Conservation (phyloP, 495 filamentous ascomycete genomes). For the Parmelia sp. region DNA sequence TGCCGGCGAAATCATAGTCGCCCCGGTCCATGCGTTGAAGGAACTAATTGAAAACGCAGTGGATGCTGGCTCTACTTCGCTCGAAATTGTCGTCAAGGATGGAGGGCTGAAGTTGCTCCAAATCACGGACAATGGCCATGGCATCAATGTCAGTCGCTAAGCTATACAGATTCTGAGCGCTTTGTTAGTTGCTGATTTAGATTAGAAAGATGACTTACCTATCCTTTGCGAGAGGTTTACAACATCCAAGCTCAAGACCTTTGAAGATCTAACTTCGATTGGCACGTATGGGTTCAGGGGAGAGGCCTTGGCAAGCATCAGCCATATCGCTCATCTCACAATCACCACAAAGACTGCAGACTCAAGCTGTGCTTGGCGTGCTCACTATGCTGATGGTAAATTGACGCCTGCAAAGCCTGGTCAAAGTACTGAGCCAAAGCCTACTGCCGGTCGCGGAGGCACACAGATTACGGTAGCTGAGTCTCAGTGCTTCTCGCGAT, state of each 20-base stretch:
- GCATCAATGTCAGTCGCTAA: constrained; percentile 70
- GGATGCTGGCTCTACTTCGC: constrained; percentile 84
- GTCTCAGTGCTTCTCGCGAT: background rate
- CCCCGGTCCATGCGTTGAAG: constrained; percentile 93
- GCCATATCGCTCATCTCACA: constrained; percentile 92
- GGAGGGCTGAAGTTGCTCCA: constrained; percentile 95
- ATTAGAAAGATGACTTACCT: constrained; percentile 77
- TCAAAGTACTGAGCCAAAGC: constrained; percentile 79
- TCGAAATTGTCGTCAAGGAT: constrained; percentile 91
- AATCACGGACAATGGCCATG: constrained; percentile 96
- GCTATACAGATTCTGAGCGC: background rate
- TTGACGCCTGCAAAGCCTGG: constrained; percentile 86
- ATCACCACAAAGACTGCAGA: constrained; percentile 91
- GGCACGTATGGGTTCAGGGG: constrained; percentile 96
- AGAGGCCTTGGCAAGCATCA: constrained; percentile 96
- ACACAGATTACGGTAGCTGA: constrained; percentile 84
- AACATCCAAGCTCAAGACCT: constrained; percentile 90
- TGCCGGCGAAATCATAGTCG: constrained; percentile 98
- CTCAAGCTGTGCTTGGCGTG: constrained; percentile 83
- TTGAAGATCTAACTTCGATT: constrained; percentile 89
- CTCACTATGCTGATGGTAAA: constrained; percentile 79
- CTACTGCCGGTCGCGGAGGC: constrained; percentile 82
- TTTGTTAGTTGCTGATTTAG: background rate
- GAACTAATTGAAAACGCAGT: constrained; percentile 97
- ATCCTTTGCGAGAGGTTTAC: constrained; percentile 97